Base-by-base conservation (phyloP, 441 rosid genomes). In the Eutrema salsugineum region DNA sequence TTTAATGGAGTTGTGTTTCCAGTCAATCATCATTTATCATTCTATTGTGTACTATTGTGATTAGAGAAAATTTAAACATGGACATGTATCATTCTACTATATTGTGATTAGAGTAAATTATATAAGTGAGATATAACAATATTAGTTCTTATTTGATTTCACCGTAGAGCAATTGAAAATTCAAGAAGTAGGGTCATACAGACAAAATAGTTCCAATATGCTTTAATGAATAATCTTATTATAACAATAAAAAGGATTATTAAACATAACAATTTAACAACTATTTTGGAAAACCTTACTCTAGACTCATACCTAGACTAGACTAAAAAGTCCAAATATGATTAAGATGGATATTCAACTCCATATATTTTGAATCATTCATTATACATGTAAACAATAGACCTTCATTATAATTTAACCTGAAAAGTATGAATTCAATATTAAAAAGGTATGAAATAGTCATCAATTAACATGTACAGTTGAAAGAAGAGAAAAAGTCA, bases 331-430 rank as follows among this genome's bases (percentile, higher is more conserved):
- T 75, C 73, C 19, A 43, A 53, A 35, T 20, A 33, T 36, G 50
- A 68, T 40, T 75, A 61, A 51, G 50, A 61, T 68, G 8, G 68
- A 46, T 14, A 53, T 44, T 75, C 57, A 74, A 74, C 73, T 67
- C 68, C 35, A 8, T 50, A 22, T 42, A 32, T 48, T 19, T 40
- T 19, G 30, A 66, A 67, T 42, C 42, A 51, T 19, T 40, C 14
- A 61, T 8, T 39, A n/a, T 12, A 60, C 5, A 14, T 61, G 35
- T 40, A 14, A 36, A 51, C 2, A 42, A 43, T 43, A 33, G 0
- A 53, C 32, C 7, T 32, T 33, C 33, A 60, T 3, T n/a, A 24
- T 14, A 22, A 39, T 5, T 40, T 40, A n/a, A 30, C 59, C 30
- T 9, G 6, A 24, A 24, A 33, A 35, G 8, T 43, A 55, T 5